These are phyloP conservation scores for Gossypium sturtianum DNA, from an alignment of 345 rosid species.

Conservation along the genomic window DNA sequence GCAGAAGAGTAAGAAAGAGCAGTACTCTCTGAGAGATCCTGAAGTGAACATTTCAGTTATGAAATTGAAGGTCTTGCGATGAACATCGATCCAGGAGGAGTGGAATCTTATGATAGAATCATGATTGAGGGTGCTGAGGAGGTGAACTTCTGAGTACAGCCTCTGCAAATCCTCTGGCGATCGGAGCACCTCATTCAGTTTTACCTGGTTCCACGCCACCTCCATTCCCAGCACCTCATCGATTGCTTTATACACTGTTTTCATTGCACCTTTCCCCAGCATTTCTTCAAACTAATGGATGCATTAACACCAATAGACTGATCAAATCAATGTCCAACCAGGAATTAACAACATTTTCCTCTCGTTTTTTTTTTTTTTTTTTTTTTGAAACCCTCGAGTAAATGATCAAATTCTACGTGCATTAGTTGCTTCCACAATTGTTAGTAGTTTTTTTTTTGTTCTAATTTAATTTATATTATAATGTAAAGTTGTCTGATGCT, in stretches of 20 bases:
- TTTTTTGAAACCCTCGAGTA: not conserved
- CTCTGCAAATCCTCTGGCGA: slow-evolving; percentile 74
- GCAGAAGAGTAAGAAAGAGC: not conserved
- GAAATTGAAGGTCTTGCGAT: slow-evolving; percentile 59
- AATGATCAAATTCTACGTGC: not conserved
- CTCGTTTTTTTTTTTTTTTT: too few relatives aligned
- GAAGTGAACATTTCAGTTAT: slow-evolving; percentile 86
- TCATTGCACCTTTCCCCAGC: slow-evolving; percentile 82
- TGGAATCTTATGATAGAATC: slow-evolving; percentile 58
- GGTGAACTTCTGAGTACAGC: slow-evolving; percentile 82
- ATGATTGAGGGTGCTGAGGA: slow-evolving; percentile 68
- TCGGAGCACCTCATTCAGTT: slow-evolving; percentile 45
- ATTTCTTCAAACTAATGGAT: slow-evolving; percentile 47
- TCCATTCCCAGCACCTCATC: slow-evolving; percentile 71
- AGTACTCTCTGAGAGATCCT: slow-evolving; percentile 69
- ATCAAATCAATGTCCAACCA: too few relatives aligned
- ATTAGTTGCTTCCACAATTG: not conserved
- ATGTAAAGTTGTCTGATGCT: too few relatives aligned
- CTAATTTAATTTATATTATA: too few relatives aligned
- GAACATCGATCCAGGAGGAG: slow-evolving; percentile 69
- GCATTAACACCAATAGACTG: not conserved
- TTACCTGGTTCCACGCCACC: slow-evolving; percentile 81
- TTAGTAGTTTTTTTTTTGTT: too few relatives aligned
- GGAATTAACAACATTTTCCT: too few relatives aligned
- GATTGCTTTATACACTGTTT: slow-evolving; percentile 76